Conservation (phyloP, 2,329 filamentous ascomycete species). For the Laburnicola sp. region DNA sequence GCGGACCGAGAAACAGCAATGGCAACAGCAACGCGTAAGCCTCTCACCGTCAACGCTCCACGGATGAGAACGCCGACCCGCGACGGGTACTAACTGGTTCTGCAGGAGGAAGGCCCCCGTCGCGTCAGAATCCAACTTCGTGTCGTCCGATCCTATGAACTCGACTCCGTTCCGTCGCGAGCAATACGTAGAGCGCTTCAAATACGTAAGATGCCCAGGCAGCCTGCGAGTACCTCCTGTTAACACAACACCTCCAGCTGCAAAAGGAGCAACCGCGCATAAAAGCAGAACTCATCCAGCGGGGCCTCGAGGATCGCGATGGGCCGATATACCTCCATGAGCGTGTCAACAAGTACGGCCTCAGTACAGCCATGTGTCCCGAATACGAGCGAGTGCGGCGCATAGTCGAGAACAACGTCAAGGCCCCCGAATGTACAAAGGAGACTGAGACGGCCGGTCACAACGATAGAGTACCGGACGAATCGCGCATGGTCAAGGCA, state of each 20-base stretch:
- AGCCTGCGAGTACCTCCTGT: not conserved
- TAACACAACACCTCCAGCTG: conserved; percentile 25
- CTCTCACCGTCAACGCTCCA: not conserved
- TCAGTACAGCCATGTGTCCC: conserved; percentile 66
- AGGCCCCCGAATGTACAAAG: conserved; percentile 58
- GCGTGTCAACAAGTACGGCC: conserved; percentile 64
- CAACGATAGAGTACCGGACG: conserved; percentile 48
- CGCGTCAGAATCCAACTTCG: conserved; percentile 4
- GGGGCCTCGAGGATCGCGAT: conserved; percentile 54
- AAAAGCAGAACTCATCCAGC: conserved; percentile 51
- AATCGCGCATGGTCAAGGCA: conserved; percentile 64
- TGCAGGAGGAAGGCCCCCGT: not conserved
- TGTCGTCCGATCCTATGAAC: conserved; percentile 14
- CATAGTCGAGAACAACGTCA: conserved; percentile 64
- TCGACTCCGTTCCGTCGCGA: conserved; percentile 28
- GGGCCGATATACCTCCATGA: conserved; percentile 61
- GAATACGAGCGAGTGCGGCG: conserved; percentile 65
- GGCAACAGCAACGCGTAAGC: conserved; percentile 2
- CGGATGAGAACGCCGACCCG: too few species aligned
- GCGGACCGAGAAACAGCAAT: not conserved
- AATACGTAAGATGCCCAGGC: conserved; percentile 25
- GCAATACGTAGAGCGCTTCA: conserved; percentile 29
- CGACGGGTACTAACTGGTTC: too few species aligned
- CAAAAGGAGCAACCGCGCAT: conserved; percentile 40
- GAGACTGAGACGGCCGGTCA: conserved; percentile 36